phyloP scores from a whole-genome alignment of 2,329 filamentous ascomycete genomes.

The Diaporthe nobilis region DNA sequence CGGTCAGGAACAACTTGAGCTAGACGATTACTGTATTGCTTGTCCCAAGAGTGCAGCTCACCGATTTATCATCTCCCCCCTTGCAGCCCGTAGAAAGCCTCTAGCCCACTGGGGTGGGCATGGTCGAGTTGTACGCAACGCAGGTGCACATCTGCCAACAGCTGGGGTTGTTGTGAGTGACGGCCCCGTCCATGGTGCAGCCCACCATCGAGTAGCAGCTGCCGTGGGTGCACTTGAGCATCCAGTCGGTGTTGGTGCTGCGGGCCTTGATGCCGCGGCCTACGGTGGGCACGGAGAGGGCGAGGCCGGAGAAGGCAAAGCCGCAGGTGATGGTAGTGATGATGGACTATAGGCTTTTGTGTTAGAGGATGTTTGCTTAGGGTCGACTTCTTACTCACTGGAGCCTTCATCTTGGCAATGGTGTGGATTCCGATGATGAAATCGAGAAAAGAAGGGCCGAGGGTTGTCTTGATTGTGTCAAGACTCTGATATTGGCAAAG shows the following conservation, averaged over 20 bases:
- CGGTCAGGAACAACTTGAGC: not conserved
- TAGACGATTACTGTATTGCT: no score
- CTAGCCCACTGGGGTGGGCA: not conserved
- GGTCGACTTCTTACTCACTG: not conserved
- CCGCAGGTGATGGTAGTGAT: not conserved
- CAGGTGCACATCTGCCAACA: slow-evolving; percentile 24
- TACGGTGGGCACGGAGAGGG: not conserved
- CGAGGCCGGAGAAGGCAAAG: slow-evolving; percentile 3
- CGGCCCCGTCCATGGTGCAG: not conserved
- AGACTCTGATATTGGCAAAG: not conserved
- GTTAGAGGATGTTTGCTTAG: not conserved
- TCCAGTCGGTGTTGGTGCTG: slow-evolving; percentile 6
- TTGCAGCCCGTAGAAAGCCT: not conserved
- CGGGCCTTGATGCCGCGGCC: not conserved
- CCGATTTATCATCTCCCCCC: not conserved
- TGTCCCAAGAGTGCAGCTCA: not conserved
- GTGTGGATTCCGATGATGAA: not conserved
- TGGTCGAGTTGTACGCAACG: not conserved
- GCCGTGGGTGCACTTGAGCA: slow-evolving; percentile 25
- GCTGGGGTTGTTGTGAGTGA: slow-evolving; percentile 11
- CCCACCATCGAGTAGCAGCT: slow-evolving; percentile 24
- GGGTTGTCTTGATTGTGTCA: not conserved
- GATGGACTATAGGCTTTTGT: not conserved
- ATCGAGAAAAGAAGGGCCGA: not conserved
- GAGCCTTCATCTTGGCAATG: slow-evolving; percentile 1